Evolutionary conservation across 495 filamentous ascomycete species (phyloP).

Genomic region (Penicillium angulare): DNA sequence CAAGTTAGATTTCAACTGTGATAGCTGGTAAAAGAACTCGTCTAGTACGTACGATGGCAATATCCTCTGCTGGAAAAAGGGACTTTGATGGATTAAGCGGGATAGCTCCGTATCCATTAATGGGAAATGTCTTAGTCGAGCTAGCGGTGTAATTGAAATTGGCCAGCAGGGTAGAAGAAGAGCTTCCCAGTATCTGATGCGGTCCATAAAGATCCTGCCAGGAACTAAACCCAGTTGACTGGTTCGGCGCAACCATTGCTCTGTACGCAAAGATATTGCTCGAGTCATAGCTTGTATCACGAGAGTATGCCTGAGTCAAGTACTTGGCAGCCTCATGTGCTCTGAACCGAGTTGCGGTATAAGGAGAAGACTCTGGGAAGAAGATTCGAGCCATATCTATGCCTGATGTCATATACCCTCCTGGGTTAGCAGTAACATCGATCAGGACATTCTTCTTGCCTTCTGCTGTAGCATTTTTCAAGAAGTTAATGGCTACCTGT

Average conservation of each 20-base stretch:
- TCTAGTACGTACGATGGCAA: constrained; percentile 43
- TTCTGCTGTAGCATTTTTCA: constrained; percentile 30
- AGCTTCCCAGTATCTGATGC: constrained; percentile 35
- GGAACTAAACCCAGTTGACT: constrained; percentile 41
- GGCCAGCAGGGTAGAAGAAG: constrained; percentile 45
- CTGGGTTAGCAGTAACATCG: constrained; percentile 54
- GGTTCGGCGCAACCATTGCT: constrained; percentile 24
- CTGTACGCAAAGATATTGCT: constrained; percentile 19
- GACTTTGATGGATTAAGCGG: constrained; percentile 26
- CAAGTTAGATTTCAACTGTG: constrained; percentile 1
- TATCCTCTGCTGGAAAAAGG: constrained; percentile 49
- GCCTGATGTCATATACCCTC: constrained; percentile 41
- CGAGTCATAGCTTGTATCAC: constrained; percentile 8
- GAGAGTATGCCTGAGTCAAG: constrained; percentile 35
- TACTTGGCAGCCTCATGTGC: constrained; percentile 40
- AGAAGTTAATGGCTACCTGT: constrained; percentile 28
- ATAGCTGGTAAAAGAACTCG: background rate
- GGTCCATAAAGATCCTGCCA: constrained; percentile 57
- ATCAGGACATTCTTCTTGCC: constrained; percentile 53
- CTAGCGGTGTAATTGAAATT: constrained; percentile 50
- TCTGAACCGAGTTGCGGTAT: constrained; percentile 43
- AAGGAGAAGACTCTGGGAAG: constrained; percentile 35
- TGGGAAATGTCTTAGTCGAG: constrained; percentile 26
- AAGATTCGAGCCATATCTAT: constrained; percentile 31
- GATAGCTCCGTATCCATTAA: constrained; percentile 40